Evolutionary conservation across 2,329 filamentous ascomycete species (phyloP).

Genomic region (Exophiala sp.): DNA sequence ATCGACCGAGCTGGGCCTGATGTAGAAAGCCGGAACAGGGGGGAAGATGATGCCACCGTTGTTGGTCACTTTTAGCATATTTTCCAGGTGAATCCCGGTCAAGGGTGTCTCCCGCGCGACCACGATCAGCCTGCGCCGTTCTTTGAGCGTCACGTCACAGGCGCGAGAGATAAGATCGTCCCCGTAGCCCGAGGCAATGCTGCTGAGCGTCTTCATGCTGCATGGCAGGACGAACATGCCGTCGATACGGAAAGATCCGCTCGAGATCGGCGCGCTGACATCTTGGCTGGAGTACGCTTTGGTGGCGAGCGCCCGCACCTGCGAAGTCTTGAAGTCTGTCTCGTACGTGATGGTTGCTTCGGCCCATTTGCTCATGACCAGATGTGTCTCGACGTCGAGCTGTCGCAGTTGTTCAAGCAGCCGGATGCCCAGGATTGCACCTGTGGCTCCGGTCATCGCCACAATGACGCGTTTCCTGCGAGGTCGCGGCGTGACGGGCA

Average conservation of each 20-base stretch:
- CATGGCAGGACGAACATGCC: constrained; percentile 45
- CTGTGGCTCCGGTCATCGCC: constrained; percentile 34
- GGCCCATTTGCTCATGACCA: constrained; percentile 33
- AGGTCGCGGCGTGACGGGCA: too few species aligned
- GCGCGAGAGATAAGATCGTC: constrained; percentile 41
- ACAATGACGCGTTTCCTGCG: constrained; percentile 26
- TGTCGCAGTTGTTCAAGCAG: constrained; percentile 29
- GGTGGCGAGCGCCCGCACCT: constrained; percentile 17
- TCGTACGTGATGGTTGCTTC: constrained; percentile 28
- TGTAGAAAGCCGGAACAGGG: constrained; percentile 44
- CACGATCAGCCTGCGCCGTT: constrained; percentile 35
- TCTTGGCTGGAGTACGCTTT: constrained; percentile 27
- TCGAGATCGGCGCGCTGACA: constrained; percentile 29
- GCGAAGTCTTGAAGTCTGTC: constrained; percentile 10
- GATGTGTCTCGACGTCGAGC: constrained; percentile 30
- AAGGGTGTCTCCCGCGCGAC: constrained; percentile 39
- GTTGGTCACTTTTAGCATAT: constrained; percentile 9
- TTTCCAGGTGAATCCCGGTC: constrained; percentile 21
- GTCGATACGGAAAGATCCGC: constrained; percentile 28
- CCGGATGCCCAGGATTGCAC: constrained; percentile 29
- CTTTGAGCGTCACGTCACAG: constrained; percentile 42
- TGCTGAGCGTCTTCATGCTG: constrained; percentile 43
- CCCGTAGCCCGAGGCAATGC: constrained; percentile 36
- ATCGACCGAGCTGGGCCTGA: constrained; percentile 36
- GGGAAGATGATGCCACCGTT: constrained; percentile 42